phyloP scores from a whole-genome alignment of 768 basidiomycete genomes.

The Grammothele lineata region DNA sequence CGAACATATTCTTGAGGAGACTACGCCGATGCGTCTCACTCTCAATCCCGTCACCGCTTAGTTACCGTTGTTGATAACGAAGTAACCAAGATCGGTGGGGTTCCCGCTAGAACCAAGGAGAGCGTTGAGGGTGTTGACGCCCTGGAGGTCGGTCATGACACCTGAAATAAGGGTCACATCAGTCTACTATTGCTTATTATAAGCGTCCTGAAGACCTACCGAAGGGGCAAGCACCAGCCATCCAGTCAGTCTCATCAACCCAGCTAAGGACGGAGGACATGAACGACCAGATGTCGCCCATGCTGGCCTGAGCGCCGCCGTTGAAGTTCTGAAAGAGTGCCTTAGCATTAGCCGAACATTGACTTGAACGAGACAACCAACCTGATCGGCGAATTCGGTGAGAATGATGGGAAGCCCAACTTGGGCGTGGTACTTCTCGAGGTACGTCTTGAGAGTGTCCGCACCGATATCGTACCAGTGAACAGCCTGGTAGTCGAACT shows the following conservation, averaged over 20 bases:
- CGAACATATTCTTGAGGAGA: no score
- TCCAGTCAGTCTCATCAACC: conserved; percentile 40
- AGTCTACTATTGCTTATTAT: background rate
- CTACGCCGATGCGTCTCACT: no score
- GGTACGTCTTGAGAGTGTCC: conserved; percentile 47
- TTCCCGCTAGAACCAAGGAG: conserved; percentile 43
- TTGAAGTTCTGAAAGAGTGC: conserved; percentile 49
- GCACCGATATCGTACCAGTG: conserved; percentile 66
- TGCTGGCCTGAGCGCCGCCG: conserved; percentile 34
- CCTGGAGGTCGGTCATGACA: conserved; percentile 48
- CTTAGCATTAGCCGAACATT: background rate
- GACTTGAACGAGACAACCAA: no score
- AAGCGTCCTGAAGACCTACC: conserved; percentile 38
- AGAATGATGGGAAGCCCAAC: conserved; percentile 47
- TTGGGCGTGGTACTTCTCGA: conserved; percentile 40
- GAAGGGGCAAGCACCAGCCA: conserved; percentile 51
- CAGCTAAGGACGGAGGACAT: conserved; percentile 40
- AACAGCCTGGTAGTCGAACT: conserved; percentile 55
- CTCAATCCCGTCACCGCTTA: no score
- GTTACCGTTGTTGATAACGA: conserved; percentile 38
- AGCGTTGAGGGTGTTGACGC: conserved; percentile 51
- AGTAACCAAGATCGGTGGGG: conserved; percentile 49
- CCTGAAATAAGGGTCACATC: no score
- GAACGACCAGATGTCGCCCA: conserved; percentile 43
- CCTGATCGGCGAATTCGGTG: conserved; percentile 73